These are phyloP conservation scores for Penicillium cosmopolitanum DNA, from an alignment of 495 filamentous ascomycete genomes.

Conservation along the genomic window DNA sequence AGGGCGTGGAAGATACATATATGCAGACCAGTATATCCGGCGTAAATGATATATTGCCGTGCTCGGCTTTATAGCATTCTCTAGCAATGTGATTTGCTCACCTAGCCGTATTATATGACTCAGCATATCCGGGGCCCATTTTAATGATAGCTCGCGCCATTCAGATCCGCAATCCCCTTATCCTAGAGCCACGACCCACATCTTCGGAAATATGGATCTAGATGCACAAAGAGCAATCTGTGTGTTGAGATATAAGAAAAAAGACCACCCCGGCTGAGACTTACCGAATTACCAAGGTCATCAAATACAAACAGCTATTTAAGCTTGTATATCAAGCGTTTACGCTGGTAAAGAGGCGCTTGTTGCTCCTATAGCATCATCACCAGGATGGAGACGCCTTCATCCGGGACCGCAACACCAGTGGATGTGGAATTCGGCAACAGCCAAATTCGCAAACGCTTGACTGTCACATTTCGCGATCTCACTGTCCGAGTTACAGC, in stretches of 20 bases:
- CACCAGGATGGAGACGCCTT: slow-evolving; percentile 36
- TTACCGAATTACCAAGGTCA: neutral
- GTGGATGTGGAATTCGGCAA: slow-evolving; percentile 36
- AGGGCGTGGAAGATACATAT: neutral
- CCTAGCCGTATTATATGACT: neutral
- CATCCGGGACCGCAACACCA: slow-evolving; percentile 35
- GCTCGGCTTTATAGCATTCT: neutral
- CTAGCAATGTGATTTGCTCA: neutral
- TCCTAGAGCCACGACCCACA: slow-evolving; percentile 9
- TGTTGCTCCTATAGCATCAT: neutral
- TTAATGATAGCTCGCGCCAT: neutral
- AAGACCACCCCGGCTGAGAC: neutral
- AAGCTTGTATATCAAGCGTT: neutral
- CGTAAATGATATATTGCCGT: neutral
- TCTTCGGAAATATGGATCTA: slow-evolving; percentile 28
- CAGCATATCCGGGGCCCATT: neutral
- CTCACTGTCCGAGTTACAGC: slow-evolving; percentile 43
- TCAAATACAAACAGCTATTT: too few species aligned
- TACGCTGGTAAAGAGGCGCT: neutral
- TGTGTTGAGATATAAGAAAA: neutral
- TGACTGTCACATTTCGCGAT: slow-evolving; percentile 44
- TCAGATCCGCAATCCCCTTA: neutral
- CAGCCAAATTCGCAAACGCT: slow-evolving; percentile 31
- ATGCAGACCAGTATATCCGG: neutral
- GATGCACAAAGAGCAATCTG: neutral